Percentiles rank a stretch among this genome's conserved stretches.
phyloP scores from a whole-genome alignment of 305 asterid genomes.

The Lippia alba region DNA sequence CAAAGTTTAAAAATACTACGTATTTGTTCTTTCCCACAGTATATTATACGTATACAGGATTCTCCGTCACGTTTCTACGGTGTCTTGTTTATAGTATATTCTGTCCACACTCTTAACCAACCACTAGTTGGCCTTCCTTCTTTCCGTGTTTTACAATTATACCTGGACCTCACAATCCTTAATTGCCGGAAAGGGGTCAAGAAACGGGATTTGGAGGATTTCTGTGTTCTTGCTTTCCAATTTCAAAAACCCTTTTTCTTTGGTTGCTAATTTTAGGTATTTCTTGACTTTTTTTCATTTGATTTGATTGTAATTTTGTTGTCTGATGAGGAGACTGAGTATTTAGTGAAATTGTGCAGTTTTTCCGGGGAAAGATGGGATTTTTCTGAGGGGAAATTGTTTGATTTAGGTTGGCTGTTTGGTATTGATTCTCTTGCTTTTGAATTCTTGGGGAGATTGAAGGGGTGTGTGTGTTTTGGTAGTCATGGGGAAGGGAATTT shows the following conservation, averaged over 20 bases:
- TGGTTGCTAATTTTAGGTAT: conserved; percentile 35
- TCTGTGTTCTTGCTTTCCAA: conserved; percentile 19
- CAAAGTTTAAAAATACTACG: neutral
- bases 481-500: conserved; percentile 1
- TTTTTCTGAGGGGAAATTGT: conserved; percentile 1
- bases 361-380: neutral
- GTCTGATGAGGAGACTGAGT: conserved; percentile 10
- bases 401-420: conserved; percentile 19
- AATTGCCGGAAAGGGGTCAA: neutral
- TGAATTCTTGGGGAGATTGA: neutral
- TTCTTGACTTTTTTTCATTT: neutral
- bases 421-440: conserved; percentile 5
- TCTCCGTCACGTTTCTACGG: conserved; percentile 44
- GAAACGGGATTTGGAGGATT: conserved; percentile 33
- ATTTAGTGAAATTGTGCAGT: neutral
- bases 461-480: neutral
- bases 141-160: conserved; percentile 26
- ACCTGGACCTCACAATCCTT: conserved; percentile 3
- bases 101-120: conserved; percentile 39
- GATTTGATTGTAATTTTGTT: neutral
- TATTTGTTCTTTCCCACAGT: too few species aligned
- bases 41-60: conserved; percentile 22
- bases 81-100: conserved; percentile 30
- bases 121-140: conserved; percentile 28
- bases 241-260: conserved; percentile 17